A percentile compares a stretch with the other conserved stretches of the same genome.
Evolutionary conservation across 805 yeast genomes (phyloP).

Genomic region (Sugiyamaella chiloensis): DNA sequence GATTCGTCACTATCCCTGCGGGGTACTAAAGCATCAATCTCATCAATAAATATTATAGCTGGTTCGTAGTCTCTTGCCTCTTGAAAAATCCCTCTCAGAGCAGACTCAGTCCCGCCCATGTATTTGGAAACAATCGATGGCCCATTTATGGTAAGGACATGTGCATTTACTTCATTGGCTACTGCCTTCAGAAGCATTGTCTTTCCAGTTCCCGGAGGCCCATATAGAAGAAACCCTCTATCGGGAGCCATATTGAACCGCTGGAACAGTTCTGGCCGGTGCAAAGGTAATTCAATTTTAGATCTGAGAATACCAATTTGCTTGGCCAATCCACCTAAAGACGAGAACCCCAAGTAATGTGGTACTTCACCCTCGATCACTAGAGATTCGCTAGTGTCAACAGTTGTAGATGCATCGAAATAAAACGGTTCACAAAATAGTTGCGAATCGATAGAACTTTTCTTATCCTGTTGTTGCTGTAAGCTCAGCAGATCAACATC

Average conservation of each 20-base stretch:
- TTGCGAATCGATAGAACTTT: slow-evolving; percentile 17
- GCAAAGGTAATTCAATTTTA: slow-evolving; percentile 76
- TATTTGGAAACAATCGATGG: slow-evolving; percentile 91
- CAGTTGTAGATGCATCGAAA: slow-evolving; percentile 5
- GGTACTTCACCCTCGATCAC: slow-evolving; percentile 19
- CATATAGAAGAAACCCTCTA: slow-evolving; percentile 87
- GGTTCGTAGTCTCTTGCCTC: slow-evolving; percentile 90
- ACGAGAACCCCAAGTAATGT: slow-evolving; percentile 39
- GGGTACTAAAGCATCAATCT: slow-evolving; percentile 90
- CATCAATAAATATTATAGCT: slow-evolving; percentile 83
- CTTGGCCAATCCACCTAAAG: slow-evolving; percentile 73
- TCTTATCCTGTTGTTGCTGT: slow-evolving; percentile 20
- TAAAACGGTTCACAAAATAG: background rate
- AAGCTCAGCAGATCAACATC: slow-evolving; percentile 41
- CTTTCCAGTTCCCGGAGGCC: slow-evolving; percentile 97
- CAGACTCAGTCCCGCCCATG: slow-evolving; percentile 88
- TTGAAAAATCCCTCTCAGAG: slow-evolving; percentile 72
- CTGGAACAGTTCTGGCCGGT: slow-evolving; percentile 69
- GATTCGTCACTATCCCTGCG: slow-evolving; percentile 77
- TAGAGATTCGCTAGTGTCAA: slow-evolving; percentile 16
- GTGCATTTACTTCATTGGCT: slow-evolving; percentile 74
- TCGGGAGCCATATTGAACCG: slow-evolving; percentile 92
- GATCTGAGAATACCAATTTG: slow-evolving; percentile 61
- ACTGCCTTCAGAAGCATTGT: slow-evolving; percentile 82
- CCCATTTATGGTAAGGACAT: slow-evolving; percentile 80